Base-by-base conservation (phyloP, 2,329 filamentous ascomycete species). In the Beauveria brongniartii region DNA sequence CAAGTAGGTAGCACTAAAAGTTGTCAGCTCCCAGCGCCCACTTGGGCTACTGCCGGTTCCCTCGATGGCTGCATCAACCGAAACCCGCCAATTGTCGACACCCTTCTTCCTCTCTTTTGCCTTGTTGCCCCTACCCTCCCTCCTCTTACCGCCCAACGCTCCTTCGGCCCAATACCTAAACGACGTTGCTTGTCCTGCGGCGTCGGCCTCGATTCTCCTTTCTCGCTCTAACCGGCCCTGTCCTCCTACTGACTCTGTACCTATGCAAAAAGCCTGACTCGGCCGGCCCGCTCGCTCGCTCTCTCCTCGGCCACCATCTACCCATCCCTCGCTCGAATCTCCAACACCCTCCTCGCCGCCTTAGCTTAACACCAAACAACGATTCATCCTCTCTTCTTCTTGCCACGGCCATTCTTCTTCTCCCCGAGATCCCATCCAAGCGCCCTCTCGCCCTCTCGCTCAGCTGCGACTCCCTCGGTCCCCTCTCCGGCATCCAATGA, bases 401-500 rank as follows among this genome's bases (percentile, higher is more conserved):
- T n/a, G 9, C 20, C 12, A 18, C 37, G 37, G 12, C 37, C 20
- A n/a, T n/a, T 43, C 34, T 9, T 43, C 34, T 9, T 26, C 5
- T 14, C 20, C 16, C 52, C 34, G 5, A 20, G 18, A 52, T 9
- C 30, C 5, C 20, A 24, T 37, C 22, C 22, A 7, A 14, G 40
- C n/a, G 12, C 14, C 50, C 18, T 50, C 20, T 40, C 34, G 12
- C 30, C 22, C 34, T 8, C 52, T 41, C 26, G 41, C 41, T 30
- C 41, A 24, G 28, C 54, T 18, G 6, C 24, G 9, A 30, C 37
- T 59, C 14, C 26, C 46, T 28, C 30, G 41, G 40, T 34, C 16
- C 30, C 47, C 34, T 28, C 24, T 34, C 20, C 30, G 47, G 41
- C 22, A 41, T 18, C 37, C 22, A 57, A 80, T 80, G 78, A 71